Evolutionary conservation across 1,284 basidiomycete species (phyloP).

Genomic region (Boletus semigastroideus): DNA sequence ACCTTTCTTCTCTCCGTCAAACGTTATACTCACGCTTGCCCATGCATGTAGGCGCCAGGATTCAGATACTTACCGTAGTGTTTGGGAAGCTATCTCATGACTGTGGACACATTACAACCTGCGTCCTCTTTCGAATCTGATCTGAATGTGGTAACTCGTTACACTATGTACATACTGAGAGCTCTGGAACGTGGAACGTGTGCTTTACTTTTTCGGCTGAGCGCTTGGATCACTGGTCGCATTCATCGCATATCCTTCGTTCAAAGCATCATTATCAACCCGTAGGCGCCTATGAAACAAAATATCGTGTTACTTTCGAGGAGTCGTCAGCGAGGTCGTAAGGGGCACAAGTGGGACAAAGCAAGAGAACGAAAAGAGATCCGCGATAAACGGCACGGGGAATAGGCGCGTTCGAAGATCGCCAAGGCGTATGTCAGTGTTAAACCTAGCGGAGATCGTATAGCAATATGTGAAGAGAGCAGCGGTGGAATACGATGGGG

Average conservation of each 20-base stretch:
- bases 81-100: not conserved
- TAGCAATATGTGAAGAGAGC: slow-evolving; percentile 8
- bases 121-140: too few species aligned
- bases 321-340: slow-evolving; percentile 19
- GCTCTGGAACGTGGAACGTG: too few species aligned
- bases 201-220: too few species aligned
- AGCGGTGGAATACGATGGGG: slow-evolving; percentile 2
- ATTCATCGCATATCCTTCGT: not conserved
- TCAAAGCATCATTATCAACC: slow-evolving; percentile 2
- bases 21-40: not conserved
- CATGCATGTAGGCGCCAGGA: slow-evolving; percentile 20
- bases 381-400: not conserved
- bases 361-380: not conserved
- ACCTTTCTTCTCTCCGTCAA: not conserved
- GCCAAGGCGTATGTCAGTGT: slow-evolving; percentile 4
- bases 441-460: slow-evolving; percentile 10
- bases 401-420: not conserved
- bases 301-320: slow-evolving; percentile 7
- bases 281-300: not conserved
- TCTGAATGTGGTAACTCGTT: too few species aligned
- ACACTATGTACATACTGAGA: too few species aligned
- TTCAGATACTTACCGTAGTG: slow-evolving; percentile 27
- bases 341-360: slow-evolving; percentile 2
- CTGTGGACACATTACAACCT: not conserved
- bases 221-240: too few species aligned